Conservation (phyloP, 179 eudicot species). For the Gypsophila paniculata region DNA sequence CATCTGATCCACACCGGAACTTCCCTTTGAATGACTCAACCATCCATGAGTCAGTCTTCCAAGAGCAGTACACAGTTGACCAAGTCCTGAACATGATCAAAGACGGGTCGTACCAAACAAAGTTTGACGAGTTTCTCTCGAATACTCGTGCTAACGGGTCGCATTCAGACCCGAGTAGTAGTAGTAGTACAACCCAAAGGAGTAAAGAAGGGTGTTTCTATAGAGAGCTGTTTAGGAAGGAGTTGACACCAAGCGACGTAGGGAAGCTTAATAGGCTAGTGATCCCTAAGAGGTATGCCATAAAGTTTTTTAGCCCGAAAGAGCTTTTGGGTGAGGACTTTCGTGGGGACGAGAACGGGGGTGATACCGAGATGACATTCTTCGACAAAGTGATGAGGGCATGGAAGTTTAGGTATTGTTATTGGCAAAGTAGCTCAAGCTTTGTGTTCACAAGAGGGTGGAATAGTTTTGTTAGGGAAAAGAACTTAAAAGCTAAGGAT, state of each 20-base stretch:
- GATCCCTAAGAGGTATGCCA: slow-evolving; percentile 65
- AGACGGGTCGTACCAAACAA: slow-evolving; percentile 52
- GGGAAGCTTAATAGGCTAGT: slow-evolving; percentile 74
- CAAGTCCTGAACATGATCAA: slow-evolving; percentile 53
- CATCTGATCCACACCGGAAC: slow-evolving; percentile 33
- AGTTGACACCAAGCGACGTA: slow-evolving; percentile 79
- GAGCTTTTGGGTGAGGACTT: not conserved
- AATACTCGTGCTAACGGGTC: not conserved
- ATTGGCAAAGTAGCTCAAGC: slow-evolving; percentile 77
- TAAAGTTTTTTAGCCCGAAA: slow-evolving; percentile 36
- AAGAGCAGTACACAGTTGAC: slow-evolving; percentile 31
- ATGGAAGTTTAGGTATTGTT: slow-evolving; percentile 66
- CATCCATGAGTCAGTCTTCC: slow-evolving; percentile 41
- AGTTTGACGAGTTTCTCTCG: slow-evolving; percentile 31
- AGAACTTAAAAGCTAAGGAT: slow-evolving; percentile 40
- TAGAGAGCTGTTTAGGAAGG: slow-evolving; percentile 47
- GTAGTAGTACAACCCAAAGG: not conserved
- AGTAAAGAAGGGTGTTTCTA: slow-evolving; percentile 17
- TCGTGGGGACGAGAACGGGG: not conserved
- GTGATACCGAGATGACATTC: slow-evolving; percentile 34
- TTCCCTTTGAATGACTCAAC: slow-evolving; percentile 29
- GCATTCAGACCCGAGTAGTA: not conserved
- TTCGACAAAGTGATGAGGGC: slow-evolving; percentile 34
- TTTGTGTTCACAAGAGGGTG: slow-evolving; percentile 71
- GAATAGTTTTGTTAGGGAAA: slow-evolving; percentile 59